A percentile compares a stretch with the other conserved stretches of the same genome.
Evolutionary conservation across 768 basidiomycete species (phyloP).

Genomic region (Tephrocybe sp.): DNA sequence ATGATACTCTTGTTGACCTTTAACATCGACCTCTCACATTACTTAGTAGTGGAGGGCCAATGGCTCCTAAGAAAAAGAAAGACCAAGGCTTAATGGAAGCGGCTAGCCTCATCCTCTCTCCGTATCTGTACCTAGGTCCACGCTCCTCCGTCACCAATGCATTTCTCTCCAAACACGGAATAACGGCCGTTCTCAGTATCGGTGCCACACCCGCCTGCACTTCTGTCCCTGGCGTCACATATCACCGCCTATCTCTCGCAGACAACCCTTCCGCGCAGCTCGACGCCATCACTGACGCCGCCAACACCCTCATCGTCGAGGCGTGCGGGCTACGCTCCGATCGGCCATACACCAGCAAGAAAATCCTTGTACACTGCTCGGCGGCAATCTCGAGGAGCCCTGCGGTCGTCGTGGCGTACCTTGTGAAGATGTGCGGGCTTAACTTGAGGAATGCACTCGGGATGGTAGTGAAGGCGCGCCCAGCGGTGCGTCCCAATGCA

Average conservation of each 20-base stretch:
- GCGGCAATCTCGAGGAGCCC: constrained; percentile 49
- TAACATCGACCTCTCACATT: too few relatives aligned
- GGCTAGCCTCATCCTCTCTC: constrained; percentile 25
- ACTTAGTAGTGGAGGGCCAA: too few relatives aligned
- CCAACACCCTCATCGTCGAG: constrained; percentile 30
- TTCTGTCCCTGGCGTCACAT: constrained; percentile 29
- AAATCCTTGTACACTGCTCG: constrained; percentile 43
- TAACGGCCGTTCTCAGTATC: constrained; percentile 43
- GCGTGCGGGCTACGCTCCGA: constrained; percentile 5
- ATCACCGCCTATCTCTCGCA: constrained; percentile 37
- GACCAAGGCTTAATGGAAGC: not conserved
- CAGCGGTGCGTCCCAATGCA: constrained; percentile 38
- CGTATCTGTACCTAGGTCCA: constrained; percentile 40
- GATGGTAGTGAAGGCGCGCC: constrained; percentile 31
- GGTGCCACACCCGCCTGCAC: constrained; percentile 29
- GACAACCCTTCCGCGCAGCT: constrained; percentile 34
- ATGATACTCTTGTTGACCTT: too few relatives aligned
- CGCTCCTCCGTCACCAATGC: constrained; percentile 30
- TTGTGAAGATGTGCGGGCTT: constrained; percentile 37
- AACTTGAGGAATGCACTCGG: constrained; percentile 37
- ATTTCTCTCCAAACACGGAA: constrained; percentile 32
- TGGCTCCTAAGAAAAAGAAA: not conserved
- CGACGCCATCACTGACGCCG: constrained; percentile 22
- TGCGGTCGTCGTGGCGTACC: constrained; percentile 38
- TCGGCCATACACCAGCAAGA: constrained; percentile 14